A percentile compares a stretch with the other conserved stretches of the same genome.
These are phyloP conservation scores for Drechslerella stenobrocha DNA, from an alignment of 2,329 filamentous ascomycete species.

Conservation along the genomic window DNA sequence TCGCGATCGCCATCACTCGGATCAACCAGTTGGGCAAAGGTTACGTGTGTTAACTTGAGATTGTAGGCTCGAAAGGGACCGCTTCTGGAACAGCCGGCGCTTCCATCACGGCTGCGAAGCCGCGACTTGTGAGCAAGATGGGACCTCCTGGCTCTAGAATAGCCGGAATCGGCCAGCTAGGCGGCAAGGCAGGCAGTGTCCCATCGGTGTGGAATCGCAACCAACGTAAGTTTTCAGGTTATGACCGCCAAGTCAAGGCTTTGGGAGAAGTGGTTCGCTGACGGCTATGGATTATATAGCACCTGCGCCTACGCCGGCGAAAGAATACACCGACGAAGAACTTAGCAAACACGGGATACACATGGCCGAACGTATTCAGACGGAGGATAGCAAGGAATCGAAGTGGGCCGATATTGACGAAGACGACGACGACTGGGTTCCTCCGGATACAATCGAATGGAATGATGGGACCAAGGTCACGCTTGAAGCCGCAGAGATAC, in stretches of 20 bases:
- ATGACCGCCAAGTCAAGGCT: too few species aligned
- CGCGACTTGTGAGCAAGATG: slow-evolving; percentile 51
- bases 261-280: too few species aligned
- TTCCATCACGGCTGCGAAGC: slow-evolving; percentile 47
- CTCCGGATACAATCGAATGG: slow-evolving; percentile 80
- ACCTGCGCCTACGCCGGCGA: slow-evolving; percentile 72
- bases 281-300: too few species aligned
- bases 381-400: slow-evolving; percentile 73
- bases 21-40: slow-evolving; percentile 3
- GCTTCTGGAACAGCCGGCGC: slow-evolving; percentile 17
- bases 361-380: slow-evolving; percentile 74
- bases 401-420: slow-evolving; percentile 92
- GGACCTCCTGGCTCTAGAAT: slow-evolving; percentile 47
- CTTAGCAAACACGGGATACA: slow-evolving; percentile 85
- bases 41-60: neutral
- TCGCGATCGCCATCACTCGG: neutral
- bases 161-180: slow-evolving; percentile 36
- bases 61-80: slow-evolving; percentile 37
- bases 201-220: slow-evolving; percentile 78
- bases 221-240: slow-evolving; percentile 66
- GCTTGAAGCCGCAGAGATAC: slow-evolving; percentile 66
- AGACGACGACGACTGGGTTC: slow-evolving; percentile 81
- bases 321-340: slow-evolving; percentile 78
- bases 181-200: slow-evolving; percentile 46
- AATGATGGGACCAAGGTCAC: slow-evolving; percentile 83